Evolutionary conservation across 495 filamentous ascomycete genomes (phyloP).

Genomic region (Penicillium nucicola): DNA sequence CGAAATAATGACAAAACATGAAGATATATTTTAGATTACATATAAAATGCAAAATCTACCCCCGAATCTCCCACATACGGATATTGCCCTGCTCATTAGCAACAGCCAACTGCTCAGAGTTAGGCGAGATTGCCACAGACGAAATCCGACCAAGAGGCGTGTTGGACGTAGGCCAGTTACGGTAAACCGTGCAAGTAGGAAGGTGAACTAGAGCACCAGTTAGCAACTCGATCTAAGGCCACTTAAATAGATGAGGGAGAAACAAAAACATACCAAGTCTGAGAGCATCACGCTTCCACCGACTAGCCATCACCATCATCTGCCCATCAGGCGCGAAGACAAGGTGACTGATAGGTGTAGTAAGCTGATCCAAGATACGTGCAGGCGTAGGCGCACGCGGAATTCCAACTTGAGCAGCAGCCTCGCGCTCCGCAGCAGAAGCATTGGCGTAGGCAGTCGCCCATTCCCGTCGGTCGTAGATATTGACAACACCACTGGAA

Average conservation of each 20-base stretch:
- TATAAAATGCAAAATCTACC: slow-evolving; percentile 11
- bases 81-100: slow-evolving; percentile 85
- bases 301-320: slow-evolving; percentile 77
- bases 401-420: slow-evolving; percentile 44
- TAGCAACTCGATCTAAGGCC: slow-evolving; percentile 7
- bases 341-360: slow-evolving; percentile 73
- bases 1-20: slow-evolving; percentile 4
- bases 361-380: slow-evolving; percentile 75
- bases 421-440: slow-evolving; percentile 25
- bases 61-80: slow-evolving; percentile 79
- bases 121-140: slow-evolving; percentile 70
- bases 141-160: slow-evolving; percentile 87
- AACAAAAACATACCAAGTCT: slow-evolving; percentile 51
- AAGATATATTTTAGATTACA: slow-evolving; percentile 14
- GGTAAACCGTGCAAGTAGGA: slow-evolving; percentile 88
- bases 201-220: slow-evolving; percentile 62
- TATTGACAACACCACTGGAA: slow-evolving; percentile 80
- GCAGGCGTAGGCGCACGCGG: slow-evolving; percentile 66
- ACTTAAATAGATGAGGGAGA: neutral
- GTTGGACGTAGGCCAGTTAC: slow-evolving; percentile 90
- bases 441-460: slow-evolving; percentile 31
- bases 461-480: slow-evolving; percentile 80
- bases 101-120: slow-evolving; percentile 70
- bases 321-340: slow-evolving; percentile 86
- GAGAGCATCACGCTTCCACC: slow-evolving; percentile 83